Evolutionary conservation across 1,284 basidiomycete species (phyloP).

Genomic region (Cerioporus squamosus): DNA sequence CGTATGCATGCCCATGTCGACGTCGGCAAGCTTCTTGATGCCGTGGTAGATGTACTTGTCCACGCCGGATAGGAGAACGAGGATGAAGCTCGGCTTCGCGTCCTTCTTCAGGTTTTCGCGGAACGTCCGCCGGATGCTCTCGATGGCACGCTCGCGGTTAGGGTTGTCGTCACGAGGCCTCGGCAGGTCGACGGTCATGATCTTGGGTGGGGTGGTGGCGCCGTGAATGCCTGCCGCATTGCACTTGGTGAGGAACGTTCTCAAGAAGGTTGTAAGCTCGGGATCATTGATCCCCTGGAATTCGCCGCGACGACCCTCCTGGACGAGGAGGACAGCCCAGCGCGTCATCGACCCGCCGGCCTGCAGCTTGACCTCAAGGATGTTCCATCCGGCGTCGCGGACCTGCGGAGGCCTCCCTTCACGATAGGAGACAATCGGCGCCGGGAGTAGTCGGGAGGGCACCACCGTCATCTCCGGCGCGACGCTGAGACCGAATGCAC

Average conservation of each 20-base stretch:
- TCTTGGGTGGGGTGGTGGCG: constrained; percentile 38
- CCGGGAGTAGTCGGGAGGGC: constrained; percentile 62
- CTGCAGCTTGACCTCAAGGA: constrained; percentile 68
- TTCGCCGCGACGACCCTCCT: constrained; percentile 44
- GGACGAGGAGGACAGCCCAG: constrained; percentile 66
- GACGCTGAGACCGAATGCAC: constrained; percentile 60
- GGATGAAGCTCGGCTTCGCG: constrained; percentile 56
- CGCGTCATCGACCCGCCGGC: constrained; percentile 47
- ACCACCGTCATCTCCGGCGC: constrained; percentile 59
- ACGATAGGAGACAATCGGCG: constrained; percentile 61
- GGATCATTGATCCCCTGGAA: constrained; percentile 48
- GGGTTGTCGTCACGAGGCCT: constrained; percentile 40
- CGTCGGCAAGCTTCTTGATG: constrained; percentile 75
- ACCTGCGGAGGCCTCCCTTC: constrained; percentile 44
- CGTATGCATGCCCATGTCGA: constrained; percentile 70
- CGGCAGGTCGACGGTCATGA: constrained; percentile 41
- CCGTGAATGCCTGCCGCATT: constrained; percentile 56
- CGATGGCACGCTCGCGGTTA: constrained; percentile 45
- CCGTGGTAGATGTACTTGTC: constrained; percentile 78
- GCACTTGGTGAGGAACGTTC: constrained; percentile 57
- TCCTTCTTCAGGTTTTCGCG: constrained; percentile 30
- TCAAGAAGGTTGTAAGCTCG: constrained; percentile 43
- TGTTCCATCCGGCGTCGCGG: constrained; percentile 72
- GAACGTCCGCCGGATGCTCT: constrained; percentile 45
- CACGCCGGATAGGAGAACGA: constrained; percentile 63